Evolutionary conservation across 768 basidiomycete species (phyloP), one percentile per base, ranked within the genome.

Genomic region (Boletus rufocinnamomeus): DNA sequence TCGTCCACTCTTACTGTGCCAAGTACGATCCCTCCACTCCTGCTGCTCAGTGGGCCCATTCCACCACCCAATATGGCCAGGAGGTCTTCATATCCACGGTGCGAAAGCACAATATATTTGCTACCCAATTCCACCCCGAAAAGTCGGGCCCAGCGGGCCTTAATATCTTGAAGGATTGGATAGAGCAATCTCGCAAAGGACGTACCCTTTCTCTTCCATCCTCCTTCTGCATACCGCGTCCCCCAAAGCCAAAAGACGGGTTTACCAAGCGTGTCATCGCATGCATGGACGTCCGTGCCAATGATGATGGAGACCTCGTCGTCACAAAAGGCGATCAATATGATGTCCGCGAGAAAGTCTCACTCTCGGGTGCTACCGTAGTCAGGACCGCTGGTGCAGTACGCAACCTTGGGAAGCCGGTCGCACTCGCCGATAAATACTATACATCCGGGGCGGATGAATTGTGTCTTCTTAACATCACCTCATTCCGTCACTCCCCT

Each of bases 281-380:
- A 17, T 98, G 96, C 73, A 86, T 99, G 84, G 97, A 99, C 72
- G 96, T 99, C 23, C 88, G 97, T 46, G 85, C 95, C 21, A 98
- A 98, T 73, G 97, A 99, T 72, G 72, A 86, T 16, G 97, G 97
- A 30, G 97, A 99, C 72, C 86, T 99, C 53, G 95, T 99, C 58
- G 97, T 99, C 2, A 99, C 97, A 44, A 99, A 99, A 77, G 97
- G 97, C 57, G 97, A 99, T 74, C 97, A 97, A 72, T 99, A 99
- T 76, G 94, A 98, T 71, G 95, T 98, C 19, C 91, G 95, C 54
- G 95, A 98, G 74, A 93, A 88, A 67, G 71, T 57, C 47, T 55
- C 56, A 54, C 53, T 70, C n/a, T 63, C 67, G 35, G 65, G 50
- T 47, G n/a, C 67, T 11, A 68, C 44, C 51, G 60, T 75, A 19